Evolutionary conservation across 495 filamentous ascomycete species (phyloP).

Genomic region (Talaromyces wortmannii): DNA sequence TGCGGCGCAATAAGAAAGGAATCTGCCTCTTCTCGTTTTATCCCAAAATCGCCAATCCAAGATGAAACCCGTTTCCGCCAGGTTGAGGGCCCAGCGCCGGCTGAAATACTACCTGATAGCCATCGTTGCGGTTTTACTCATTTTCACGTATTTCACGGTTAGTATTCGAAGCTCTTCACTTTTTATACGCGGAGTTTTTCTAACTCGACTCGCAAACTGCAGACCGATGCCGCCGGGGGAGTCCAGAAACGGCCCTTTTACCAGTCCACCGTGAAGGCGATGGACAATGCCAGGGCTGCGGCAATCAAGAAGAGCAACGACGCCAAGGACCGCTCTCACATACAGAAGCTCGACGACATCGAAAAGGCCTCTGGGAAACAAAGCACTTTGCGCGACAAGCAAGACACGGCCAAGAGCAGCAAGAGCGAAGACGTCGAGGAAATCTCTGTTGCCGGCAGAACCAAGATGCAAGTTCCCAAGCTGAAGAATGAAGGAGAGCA

Average conservation of each 20-base stretch:
- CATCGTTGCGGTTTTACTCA: constrained; percentile 48
- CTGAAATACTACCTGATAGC: constrained; percentile 52
- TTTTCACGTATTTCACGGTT: constrained; percentile 59
- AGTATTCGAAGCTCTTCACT: not conserved
- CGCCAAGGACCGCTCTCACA: constrained; percentile 24
- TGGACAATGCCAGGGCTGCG: constrained; percentile 27
- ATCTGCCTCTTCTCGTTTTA: not conserved
- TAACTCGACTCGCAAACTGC: not conserved
- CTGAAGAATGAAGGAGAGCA: constrained; percentile 19
- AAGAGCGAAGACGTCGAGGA: constrained; percentile 28
- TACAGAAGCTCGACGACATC: constrained; percentile 18
- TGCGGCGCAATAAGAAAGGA: no score
- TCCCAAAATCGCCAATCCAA: not conserved
- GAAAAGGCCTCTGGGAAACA: constrained; percentile 23
- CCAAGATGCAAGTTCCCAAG: constrained; percentile 48
- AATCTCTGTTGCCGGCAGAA: constrained; percentile 59
- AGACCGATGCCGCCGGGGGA: constrained; percentile 34
- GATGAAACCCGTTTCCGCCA: constrained; percentile 8
- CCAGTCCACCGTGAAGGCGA: constrained; percentile 39
- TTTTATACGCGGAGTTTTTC: not conserved
- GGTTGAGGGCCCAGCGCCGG: constrained; percentile 68
- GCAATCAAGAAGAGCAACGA: constrained; percentile 20
- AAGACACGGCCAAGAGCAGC: constrained; percentile 29
- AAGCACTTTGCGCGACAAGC: constrained; percentile 30
- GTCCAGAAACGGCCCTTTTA: constrained; percentile 45